Evolutionary conservation across 1,284 basidiomycete genomes (phyloP).

Genomic region (Coniferiporia sulphurascens): DNA sequence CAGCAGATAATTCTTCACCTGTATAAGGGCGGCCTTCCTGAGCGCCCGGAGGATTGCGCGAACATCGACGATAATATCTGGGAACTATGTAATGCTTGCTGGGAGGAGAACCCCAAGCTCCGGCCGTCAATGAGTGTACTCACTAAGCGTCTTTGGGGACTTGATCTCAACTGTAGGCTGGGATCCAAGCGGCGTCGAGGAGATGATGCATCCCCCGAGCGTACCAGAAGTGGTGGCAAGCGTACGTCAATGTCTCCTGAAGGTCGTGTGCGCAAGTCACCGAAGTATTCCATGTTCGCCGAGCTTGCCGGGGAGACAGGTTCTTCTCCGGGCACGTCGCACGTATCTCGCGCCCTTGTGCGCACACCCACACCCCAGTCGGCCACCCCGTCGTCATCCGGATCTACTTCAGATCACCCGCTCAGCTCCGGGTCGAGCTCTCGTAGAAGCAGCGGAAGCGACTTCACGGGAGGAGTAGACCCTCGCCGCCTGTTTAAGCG

Average conservation of each 20-base stretch:
- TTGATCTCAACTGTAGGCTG: slow-evolving; percentile 11
- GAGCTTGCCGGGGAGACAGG: slow-evolving; percentile 4
- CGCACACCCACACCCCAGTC: slow-evolving; percentile 3
- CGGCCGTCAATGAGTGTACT: slow-evolving; percentile 11
- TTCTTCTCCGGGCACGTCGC: slow-evolving; percentile 1
- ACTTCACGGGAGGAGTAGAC: slow-evolving; percentile 8
- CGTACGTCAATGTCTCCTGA: background rate
- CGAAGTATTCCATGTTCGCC: slow-evolving; percentile 7
- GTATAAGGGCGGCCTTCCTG: slow-evolving; percentile 8
- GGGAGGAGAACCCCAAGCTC: slow-evolving; percentile 7
- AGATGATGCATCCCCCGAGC: background rate
- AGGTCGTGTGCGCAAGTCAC: slow-evolving; percentile 13
- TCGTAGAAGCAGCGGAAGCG: slow-evolving; percentile 2
- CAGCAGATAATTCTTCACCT: slow-evolving; percentile 13
- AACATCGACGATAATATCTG: slow-evolving; percentile 12
- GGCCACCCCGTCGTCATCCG: background rate
- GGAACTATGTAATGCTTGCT: slow-evolving; percentile 14
- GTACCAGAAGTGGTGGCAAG: background rate
- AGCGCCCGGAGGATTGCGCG: background rate
- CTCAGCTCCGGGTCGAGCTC: background rate
- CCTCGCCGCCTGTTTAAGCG: slow-evolving; percentile 4
- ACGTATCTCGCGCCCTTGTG: background rate
- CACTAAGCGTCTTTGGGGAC: slow-evolving; percentile 14
- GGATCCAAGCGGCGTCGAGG: background rate
- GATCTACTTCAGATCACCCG: background rate